Base-by-base conservation (phyloP, 306 rosid species). In the Comarum palustre region DNA sequence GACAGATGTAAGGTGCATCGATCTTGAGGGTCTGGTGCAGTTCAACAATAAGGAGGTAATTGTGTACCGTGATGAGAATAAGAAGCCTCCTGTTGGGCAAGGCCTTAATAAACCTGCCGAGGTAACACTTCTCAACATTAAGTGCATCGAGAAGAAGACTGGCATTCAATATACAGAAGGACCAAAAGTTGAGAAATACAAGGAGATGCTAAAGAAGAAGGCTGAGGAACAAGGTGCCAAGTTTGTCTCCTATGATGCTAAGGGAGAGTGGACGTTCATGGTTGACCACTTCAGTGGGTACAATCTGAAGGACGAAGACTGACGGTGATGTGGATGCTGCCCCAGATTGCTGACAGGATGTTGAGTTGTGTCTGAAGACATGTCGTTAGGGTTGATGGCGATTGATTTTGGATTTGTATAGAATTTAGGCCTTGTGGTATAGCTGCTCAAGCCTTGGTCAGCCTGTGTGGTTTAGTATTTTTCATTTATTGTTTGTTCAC, bases 51-150 rank as follows among this genome's bases (percentile, higher is more conserved):
- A 97, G 4, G 99, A 95, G 81, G 97, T 95, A 83, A 88, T 91
- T 6, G 99, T 95, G 6, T 95, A 95, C 89, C 84, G 78, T 84
- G 97, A 92, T 64, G 99, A 95, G 63, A 75, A 85, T 63, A 95
- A 90, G 90, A 92, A 90, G 72, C 97, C 97, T 36, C 97, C 99
- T 20, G 89, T 90, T 24, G 99, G 99, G 60, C 97, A 92, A 80
- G 99, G 99, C 63, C 89, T 95, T 64, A 95, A 95, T 86, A 95
- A 95, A 80, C 96, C 96, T 31, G 99, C 99, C 45, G 99, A 85
- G 90, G 99, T 95, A 1, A 91, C 96, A 38, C 87, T 95, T 19
- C 97, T 95, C 55, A 95, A 91, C 83, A 86, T 95, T 15, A 95
- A 88, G 73, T 95, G 96, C 75, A 57, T 88, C 1, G 97, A 94